Conservation (phyloP, 1,139 yeast genomes). For the Casaregolazyma suthepensis region DNA sequence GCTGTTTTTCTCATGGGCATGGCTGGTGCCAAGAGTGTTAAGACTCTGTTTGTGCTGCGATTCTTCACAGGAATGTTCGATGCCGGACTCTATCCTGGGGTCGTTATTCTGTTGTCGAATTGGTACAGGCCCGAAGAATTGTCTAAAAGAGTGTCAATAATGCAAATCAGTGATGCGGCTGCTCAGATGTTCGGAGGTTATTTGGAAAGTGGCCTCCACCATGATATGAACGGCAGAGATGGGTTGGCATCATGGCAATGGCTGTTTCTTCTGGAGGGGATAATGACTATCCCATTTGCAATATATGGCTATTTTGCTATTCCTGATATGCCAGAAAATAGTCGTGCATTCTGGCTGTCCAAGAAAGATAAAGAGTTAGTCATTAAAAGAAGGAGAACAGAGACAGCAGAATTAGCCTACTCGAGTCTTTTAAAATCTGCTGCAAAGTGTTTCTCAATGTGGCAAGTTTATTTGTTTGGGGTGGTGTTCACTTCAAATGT, state of each 20-base stretch:
- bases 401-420: background rate
- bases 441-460: background rate
- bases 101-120: conserved; percentile 53
- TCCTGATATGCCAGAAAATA: conserved; percentile 57
- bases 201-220: conserved; percentile 45
- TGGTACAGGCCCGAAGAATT: conserved; percentile 57
- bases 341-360: conserved; percentile 9
- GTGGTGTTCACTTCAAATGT: conserved; percentile 28
- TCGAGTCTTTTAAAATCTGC: background rate
- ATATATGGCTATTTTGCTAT: conserved; percentile 53
- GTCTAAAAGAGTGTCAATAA: conserved; percentile 52
- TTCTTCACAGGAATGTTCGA: conserved; percentile 58
- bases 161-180: conserved; percentile 25
- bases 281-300: conserved; percentile 49
- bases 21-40: conserved; percentile 42
- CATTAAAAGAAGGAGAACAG: background rate
- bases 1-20: conserved; percentile 54
- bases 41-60: conserved; percentile 49
- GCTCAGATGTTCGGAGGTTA: conserved; percentile 36
- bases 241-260: conserved; percentile 66
- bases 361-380: conserved; percentile 7
- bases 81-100: conserved; percentile 53
- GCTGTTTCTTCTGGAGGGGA: conserved; percentile 57
- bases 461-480: conserved; percentile 1
- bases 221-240: conserved; percentile 39